Evolutionary conservation across 2,329 filamentous ascomycete species (phyloP).

Genomic region (Colletotrichum spaethianum): DNA sequence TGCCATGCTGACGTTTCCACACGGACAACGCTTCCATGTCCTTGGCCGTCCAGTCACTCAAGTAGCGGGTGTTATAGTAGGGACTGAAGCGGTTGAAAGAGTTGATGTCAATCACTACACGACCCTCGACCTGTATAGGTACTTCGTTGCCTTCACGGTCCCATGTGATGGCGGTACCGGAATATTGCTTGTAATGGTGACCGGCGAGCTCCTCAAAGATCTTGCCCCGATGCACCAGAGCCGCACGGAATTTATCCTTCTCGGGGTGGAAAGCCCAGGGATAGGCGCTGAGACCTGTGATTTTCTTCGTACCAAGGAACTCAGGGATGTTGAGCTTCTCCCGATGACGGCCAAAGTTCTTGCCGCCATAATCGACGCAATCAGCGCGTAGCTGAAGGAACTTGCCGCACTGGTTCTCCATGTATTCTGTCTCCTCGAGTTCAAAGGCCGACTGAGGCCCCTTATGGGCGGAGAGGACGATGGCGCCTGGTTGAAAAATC

Average conservation of each 20-base stretch:
- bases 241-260: constrained; percentile 50
- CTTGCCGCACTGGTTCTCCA: constrained; percentile 53
- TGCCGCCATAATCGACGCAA: constrained; percentile 64
- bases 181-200: constrained; percentile 64
- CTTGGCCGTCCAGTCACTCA: constrained; percentile 51
- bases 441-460: constrained; percentile 57
- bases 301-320: constrained; percentile 61
- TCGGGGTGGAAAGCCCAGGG: constrained; percentile 61
- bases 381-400: constrained; percentile 57
- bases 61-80: constrained; percentile 47
- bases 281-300: constrained; percentile 59
- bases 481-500: constrained; percentile 64
- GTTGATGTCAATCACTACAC: constrained; percentile 56
- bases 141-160: constrained; percentile 50
- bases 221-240: constrained; percentile 58
- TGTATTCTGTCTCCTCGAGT: constrained; percentile 55
- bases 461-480: constrained; percentile 56
- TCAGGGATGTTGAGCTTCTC: constrained; percentile 53
- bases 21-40: constrained; percentile 49
- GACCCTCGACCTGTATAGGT: constrained; percentile 48
- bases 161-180: constrained; percentile 55
- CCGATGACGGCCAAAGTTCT: constrained; percentile 58
- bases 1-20: constrained; percentile 46
- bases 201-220: constrained; percentile 62
- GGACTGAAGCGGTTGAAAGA: constrained; percentile 55